Evolutionary conservation across 768 basidiomycete genomes (phyloP).

Genomic region (Trichaptum fuscoviolaceum): DNA sequence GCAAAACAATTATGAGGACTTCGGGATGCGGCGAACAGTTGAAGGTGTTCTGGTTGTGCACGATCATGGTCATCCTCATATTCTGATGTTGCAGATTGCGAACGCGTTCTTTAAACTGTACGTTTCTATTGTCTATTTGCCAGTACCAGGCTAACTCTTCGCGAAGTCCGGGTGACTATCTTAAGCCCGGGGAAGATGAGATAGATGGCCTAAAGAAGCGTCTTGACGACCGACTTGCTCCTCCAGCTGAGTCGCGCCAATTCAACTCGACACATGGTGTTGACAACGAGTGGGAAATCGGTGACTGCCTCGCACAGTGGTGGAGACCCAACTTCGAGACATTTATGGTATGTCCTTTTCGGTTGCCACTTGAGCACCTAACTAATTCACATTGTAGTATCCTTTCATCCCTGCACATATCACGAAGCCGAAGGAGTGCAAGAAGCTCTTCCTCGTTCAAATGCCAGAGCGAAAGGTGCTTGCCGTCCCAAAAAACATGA

Average conservation of each 20-base stretch:
- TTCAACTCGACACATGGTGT: constrained; percentile 70
- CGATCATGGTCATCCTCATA: constrained; percentile 96
- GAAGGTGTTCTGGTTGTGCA: constrained; percentile 87
- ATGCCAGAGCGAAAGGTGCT: constrained; percentile 94
- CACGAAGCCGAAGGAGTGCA: constrained; percentile 97
- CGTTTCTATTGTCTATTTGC: constrained; percentile 21
- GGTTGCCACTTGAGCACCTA: not conserved
- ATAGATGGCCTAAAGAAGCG: constrained; percentile 84
- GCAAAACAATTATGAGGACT: constrained; percentile 95
- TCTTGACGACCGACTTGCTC: constrained; percentile 85
- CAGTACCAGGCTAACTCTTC: constrained; percentile 5
- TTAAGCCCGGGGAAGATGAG: constrained; percentile 94
- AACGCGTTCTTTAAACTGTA: constrained; percentile 99
- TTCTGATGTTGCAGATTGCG: constrained; percentile 97
- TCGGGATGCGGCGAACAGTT: constrained; percentile 93
- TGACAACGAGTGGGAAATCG: constrained; percentile 93
- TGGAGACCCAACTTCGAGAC: constrained; percentile 99
- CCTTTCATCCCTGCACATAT: constrained; percentile 94
- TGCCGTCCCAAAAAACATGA: constrained; percentile 98
- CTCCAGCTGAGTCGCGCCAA: constrained; percentile 64
- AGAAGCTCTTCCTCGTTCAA: constrained; percentile 91
- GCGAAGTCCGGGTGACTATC: constrained; percentile 91
- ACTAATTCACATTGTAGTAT: constrained; percentile 48
- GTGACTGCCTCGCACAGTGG: constrained; percentile 97
- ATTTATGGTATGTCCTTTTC: constrained; percentile 73